Evolutionary conservation across 805 yeast species (phyloP), one percentile per base, ranked within the genome.

Genomic region (Maudiozyma serrabonitensis): DNA sequence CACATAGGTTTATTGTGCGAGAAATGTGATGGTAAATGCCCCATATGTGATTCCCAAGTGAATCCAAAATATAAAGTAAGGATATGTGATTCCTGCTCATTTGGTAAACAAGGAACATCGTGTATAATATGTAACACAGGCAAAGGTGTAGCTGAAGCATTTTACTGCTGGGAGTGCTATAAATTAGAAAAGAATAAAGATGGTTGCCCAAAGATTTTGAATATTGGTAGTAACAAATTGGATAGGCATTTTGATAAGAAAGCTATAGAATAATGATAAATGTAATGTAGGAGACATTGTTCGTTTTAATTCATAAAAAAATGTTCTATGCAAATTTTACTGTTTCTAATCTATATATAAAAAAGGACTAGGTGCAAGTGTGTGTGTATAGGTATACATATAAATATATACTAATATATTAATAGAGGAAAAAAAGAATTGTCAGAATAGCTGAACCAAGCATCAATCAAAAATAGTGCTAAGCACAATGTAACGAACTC

Each of bases 11-110:
- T 74, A 46, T 71, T 90, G 3, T 90, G 98, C 59, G 81, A 79
- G 32, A 85, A 77, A 63, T 90, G 98, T 64, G 96, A 90, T 62
- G 97, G 96, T 1, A 75, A 81, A 55, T 90, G 98, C 60, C 96
- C 96, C 2, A 73, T 81, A 2, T 90, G 98, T 65, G 97, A 89
- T 61, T 84, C 95, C 1, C 78, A 75, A 56, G 95, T 87, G 6
- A 79, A 82, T 53, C 88, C 93, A 0, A 75, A 78, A 7, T 72
- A 76, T 16, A 66, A 72, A 50, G 96, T 80, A 1, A 72, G 84
- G 50, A 75, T 88, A 19, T 90, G 98, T 64, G 90, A 84, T 51
- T 91, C 83, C 53, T 90, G 98, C 62, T 76, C 95, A 0, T 80
- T 81, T 58, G 95, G 95, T 6, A 78, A 80, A 50, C 64, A 69